These are phyloP conservation scores for Colletotrichum sp. DNA, from an alignment of 2,329 filamentous ascomycete genomes.

Conservation along the genomic window DNA sequence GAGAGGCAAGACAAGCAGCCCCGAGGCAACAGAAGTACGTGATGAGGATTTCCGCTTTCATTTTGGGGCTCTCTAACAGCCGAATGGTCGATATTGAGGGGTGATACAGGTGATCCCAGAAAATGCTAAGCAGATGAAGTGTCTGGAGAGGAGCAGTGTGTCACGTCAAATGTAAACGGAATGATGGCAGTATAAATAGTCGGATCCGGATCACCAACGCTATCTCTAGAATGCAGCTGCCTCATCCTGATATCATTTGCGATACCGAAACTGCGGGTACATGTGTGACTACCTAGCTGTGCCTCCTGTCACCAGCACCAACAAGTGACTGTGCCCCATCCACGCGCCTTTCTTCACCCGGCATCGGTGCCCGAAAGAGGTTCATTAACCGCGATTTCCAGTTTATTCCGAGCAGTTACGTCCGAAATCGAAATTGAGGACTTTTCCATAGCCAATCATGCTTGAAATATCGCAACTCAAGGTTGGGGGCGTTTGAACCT, in stretches of 20 bases:
- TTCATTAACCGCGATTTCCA: neutral
- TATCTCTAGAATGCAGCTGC: neutral
- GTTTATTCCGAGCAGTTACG: neutral
- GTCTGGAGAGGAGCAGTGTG: neutral
- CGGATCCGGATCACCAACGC: neutral
- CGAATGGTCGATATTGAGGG: neutral
- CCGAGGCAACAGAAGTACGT: neutral
- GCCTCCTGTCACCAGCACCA: neutral
- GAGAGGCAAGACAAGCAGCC: neutral
- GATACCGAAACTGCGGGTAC: neutral
- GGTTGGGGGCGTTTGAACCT: neutral
- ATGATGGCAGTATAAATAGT: neutral
- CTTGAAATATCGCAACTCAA: neutral
- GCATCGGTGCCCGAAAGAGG: neutral
- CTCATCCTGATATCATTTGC: neutral
- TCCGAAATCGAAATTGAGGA: neutral
- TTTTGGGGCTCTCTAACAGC: accelerated
- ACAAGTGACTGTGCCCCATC: neutral
- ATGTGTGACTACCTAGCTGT: neutral
- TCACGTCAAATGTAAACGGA: neutral
- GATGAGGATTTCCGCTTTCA: neutral
- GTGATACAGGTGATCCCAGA: accelerated
- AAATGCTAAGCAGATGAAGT: neutral
- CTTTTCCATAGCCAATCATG: neutral
- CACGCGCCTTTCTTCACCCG: neutral